These are phyloP conservation scores for Arabidopsis hybrid DNA, from an alignment of 441 rosid species.

Conservation along the genomic window DNA sequence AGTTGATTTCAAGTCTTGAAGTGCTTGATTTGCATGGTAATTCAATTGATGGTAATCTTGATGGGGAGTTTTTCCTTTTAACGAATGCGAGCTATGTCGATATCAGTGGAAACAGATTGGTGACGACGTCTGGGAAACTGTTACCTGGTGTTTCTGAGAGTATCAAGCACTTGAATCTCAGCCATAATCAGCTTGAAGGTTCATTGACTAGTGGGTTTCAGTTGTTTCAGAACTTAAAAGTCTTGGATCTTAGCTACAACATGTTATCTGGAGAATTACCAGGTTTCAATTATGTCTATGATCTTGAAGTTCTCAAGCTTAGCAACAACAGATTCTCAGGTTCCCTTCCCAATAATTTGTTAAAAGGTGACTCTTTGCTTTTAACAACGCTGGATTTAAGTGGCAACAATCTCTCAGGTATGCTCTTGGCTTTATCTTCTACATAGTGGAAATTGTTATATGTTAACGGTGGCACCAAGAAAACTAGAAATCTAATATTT, in stretches of 20 bases:
- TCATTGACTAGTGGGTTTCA: constrained; percentile 73
- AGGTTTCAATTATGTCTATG: constrained; percentile 86
- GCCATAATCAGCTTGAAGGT: constrained; percentile 88
- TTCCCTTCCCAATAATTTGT: constrained; percentile 77
- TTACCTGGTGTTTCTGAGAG: constrained; percentile 88
- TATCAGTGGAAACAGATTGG: constrained; percentile 76
- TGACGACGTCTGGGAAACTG: constrained; percentile 69
- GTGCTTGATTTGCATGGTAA: constrained; percentile 89
- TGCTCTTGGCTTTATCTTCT: constrained; percentile 26
- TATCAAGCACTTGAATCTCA: constrained; percentile 75
- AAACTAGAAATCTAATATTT: neutral
- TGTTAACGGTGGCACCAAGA: constrained; percentile 12
- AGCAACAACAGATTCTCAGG: constrained; percentile 89
- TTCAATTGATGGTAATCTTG: constrained; percentile 76
- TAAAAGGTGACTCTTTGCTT: constrained; percentile 90
- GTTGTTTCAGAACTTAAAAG: constrained; percentile 75
- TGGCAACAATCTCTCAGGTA: constrained; percentile 96
- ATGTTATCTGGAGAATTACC: constrained; percentile 91
- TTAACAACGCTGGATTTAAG: constrained; percentile 87
- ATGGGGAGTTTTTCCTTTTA: constrained; percentile 79
- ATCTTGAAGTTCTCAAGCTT: constrained; percentile 89
- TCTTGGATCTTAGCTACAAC: constrained; percentile 93
- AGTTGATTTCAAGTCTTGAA: constrained; percentile 64
- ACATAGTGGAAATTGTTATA: neutral
- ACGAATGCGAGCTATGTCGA: constrained; percentile 85